Conservation (phyloP, 192 early-diverging fungal species). For the Rhizoclosmatium sp. region DNA sequence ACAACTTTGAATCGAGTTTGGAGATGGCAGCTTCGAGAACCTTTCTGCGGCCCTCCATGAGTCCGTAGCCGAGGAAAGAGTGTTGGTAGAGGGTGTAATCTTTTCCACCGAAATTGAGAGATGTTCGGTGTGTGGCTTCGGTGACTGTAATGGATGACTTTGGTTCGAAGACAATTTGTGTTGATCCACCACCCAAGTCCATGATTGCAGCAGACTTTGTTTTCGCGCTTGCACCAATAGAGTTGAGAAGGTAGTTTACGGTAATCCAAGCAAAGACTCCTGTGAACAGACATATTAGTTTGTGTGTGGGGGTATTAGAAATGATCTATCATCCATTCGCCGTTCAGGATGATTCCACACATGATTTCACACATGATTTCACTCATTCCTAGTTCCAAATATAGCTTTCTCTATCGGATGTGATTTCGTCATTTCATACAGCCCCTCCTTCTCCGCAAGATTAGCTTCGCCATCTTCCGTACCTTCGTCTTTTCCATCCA, state of each 20-base stretch:
- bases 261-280: slow-evolving; percentile 98
- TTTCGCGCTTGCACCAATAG: slow-evolving; percentile 62
- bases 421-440: no score
- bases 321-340: background rate
- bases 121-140: slow-evolving; percentile 77
- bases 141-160: slow-evolving; percentile 36
- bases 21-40: slow-evolving; percentile 66
- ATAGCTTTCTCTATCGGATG: no score
- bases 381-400: no score
- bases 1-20: slow-evolving; percentile 21
- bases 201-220: slow-evolving; percentile 84
- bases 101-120: slow-evolving; percentile 74
- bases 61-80: slow-evolving; percentile 92
- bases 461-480: background rate
- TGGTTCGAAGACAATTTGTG: slow-evolving; percentile 98
- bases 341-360: no score
- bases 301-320: background rate
- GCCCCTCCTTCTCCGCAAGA: background rate
- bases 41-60: slow-evolving; percentile 83
- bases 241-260: slow-evolving; percentile 86
- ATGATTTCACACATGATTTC: no score
- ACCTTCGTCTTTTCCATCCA: slow-evolving; percentile 98
- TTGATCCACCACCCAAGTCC: slow-evolving; percentile 97
- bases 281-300: background rate
- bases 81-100: slow-evolving; percentile 91